Base-by-base conservation (phyloP, 2,329 filamentous ascomycete genomes). In the Cladophialophora carrionii region DNA sequence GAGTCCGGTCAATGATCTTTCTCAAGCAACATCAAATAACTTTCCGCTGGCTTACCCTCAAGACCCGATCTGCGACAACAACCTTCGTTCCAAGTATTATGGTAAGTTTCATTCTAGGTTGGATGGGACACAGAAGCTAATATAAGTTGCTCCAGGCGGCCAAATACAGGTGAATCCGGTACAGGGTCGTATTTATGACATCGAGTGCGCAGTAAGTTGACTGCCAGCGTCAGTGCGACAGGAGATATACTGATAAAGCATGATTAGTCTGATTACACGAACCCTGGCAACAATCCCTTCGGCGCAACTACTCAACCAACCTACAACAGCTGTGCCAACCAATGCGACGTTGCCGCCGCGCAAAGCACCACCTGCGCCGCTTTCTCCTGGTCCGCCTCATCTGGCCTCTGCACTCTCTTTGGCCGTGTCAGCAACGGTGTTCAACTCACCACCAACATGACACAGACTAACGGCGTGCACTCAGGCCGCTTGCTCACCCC, bases 381-480 rank as follows among this genome's bases (percentile, higher is more conserved):
- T 1, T 63, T 63, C 49, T 59, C 61, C 4, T 66, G 64, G 64
- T 29, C 34, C 7, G 34, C 64, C 26, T 54, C 26, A 20, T 52
- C 63, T 26, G 57, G 58, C n/a, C 41, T 48, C 8, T 65, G 63
- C 49, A 61, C 58, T n/a, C 52, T 65, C 8, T 61, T 65, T 46
- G 58, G 58, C 14, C 34, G 53, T 55, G 55, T 61, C 22, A 53
- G 24, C 32, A 63, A 66, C 55, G 54, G 55, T 10, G 22, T 52
- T n/a, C 32, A 34, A 37, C 29, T 49, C 8, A 66, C 64, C 12
- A 57, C 55, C 20, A 57, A 57, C 32, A 63, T 63, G 37, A 61
- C 55, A 17, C 63, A 63, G 22, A 58, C 51, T 1, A 9, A 22
- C 6, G 64, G 64, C 1, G 55, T 51, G 9, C 64, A 66, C 26